Evolutionary conservation across 163 green algal genomes (phyloP).

Genomic region (Scenedesmus sp.): DNA sequence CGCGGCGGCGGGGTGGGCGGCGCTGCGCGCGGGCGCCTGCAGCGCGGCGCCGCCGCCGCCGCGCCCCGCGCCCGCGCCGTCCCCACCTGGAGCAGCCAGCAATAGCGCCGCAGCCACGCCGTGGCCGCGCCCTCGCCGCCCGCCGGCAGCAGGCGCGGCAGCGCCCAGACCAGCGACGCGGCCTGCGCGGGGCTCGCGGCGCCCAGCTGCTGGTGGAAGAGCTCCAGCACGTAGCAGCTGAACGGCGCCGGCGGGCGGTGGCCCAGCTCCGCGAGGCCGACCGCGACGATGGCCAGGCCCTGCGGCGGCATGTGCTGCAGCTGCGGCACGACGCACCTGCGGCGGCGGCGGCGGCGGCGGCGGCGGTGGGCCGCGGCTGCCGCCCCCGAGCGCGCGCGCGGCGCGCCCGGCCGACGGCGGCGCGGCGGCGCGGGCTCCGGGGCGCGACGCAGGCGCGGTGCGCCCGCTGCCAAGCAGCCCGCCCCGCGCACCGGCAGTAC

Average conservation of each 20-base stretch:
- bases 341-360: neutral
- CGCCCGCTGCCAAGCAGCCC: too few relatives aligned
- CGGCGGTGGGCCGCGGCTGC: neutral
- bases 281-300: constrained; percentile 21
- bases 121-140: neutral
- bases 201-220: constrained; percentile 7
- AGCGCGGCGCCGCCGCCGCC: too few relatives aligned
- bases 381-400: too few relatives aligned
- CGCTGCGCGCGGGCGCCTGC: too few relatives aligned
- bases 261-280: constrained; percentile 20
- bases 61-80: too few relatives aligned
- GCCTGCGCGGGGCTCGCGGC: constrained; percentile 3
- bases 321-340: constrained; percentile 23
- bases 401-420: too few relatives aligned
- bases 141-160: constrained; percentile 32
- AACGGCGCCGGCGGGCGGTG: constrained; percentile 13
- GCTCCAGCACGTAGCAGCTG: constrained; percentile 25
- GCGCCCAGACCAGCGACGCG: constrained; percentile 29
- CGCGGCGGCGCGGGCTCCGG: too few relatives aligned
- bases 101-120: constrained; percentile 35
- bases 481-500: constrained; percentile 13
- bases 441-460: too few relatives aligned
- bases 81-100: constrained; percentile 36
- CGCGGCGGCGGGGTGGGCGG: too few relatives aligned
- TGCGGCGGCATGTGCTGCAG: constrained; percentile 17